Evolutionary conservation across 2,329 filamentous ascomycete species (phyloP).

Genomic region (Nakataea oryzae): DNA sequence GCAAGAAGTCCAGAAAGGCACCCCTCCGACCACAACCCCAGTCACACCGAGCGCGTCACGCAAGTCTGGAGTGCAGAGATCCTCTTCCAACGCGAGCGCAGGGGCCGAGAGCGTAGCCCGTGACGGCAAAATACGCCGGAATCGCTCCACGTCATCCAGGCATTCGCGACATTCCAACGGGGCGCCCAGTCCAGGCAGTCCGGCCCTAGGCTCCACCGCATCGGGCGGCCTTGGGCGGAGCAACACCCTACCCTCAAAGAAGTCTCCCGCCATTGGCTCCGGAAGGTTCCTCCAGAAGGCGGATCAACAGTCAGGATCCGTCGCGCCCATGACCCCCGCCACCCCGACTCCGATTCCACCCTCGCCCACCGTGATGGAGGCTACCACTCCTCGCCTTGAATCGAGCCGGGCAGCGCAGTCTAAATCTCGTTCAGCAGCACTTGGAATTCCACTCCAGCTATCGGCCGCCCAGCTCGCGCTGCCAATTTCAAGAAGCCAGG

Average conservation of each 20-base stretch:
- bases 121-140: slow-evolving; percentile 70
- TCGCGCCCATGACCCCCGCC: slow-evolving; percentile 19
- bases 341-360: slow-evolving; percentile 8
- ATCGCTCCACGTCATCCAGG: slow-evolving; percentile 86
- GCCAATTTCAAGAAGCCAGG: slow-evolving; percentile 37
- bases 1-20: slow-evolving; percentile 58
- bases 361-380: slow-evolving; percentile 3
- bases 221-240: slow-evolving; percentile 52
- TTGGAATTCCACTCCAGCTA: neutral
- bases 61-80: slow-evolving; percentile 53
- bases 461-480: neutral
- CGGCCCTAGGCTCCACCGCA: slow-evolving; percentile 41
- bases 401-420: neutral
- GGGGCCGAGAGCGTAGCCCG: slow-evolving; percentile 79
- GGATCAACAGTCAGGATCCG: slow-evolving; percentile 17
- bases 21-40: slow-evolving; percentile 39
- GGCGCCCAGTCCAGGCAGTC: slow-evolving; percentile 58
- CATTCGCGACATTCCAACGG: slow-evolving; percentile 68
- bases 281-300: slow-evolving; percentile 47
- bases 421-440: neutral
- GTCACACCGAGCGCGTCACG: slow-evolving; percentile 30
- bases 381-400: slow-evolving; percentile 2
- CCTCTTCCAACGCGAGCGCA: slow-evolving; percentile 79
- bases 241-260: slow-evolving; percentile 89
- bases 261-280: slow-evolving; percentile 61